Conservation (phyloP, 2,329 filamentous ascomycete species). For the Salinomyces thailandicus region DNA sequence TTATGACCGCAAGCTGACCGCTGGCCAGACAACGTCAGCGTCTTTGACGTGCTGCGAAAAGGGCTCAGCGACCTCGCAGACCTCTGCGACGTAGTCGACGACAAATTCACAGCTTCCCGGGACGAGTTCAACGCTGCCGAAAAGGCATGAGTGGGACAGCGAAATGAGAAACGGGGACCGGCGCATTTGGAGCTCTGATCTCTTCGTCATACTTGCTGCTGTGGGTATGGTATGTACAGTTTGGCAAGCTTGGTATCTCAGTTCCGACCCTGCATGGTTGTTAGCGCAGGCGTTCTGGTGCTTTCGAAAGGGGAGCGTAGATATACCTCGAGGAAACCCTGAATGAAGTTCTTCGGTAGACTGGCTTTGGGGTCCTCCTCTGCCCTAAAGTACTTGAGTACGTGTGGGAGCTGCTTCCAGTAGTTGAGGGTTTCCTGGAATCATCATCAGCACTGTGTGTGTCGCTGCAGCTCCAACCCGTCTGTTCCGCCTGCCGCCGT, state of each 20-base stretch:
- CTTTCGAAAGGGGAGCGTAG: conserved; percentile 1
- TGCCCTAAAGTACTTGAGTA: conserved; percentile 92
- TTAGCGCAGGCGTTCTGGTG: conserved; percentile 7
- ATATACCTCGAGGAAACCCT: conserved; percentile 79
- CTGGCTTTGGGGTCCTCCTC: conserved; percentile 68
- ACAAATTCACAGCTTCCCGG: conserved; percentile 67
- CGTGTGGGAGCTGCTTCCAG: conserved; percentile 93
- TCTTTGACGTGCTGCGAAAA: conserved; percentile 79
- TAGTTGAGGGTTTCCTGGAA: conserved; percentile 91
- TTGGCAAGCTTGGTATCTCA: conserved; percentile 7
- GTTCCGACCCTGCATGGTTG: conserved; percentile 9
- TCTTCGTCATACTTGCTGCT: not conserved
- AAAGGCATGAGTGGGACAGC: conserved; percentile 12
- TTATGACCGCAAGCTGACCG: not conserved
- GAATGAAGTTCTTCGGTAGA: conserved; percentile 83
- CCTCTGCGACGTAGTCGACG: conserved; percentile 84
- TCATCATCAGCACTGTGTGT: too few species aligned
- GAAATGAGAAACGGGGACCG: not conserved
- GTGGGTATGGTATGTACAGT: conserved; percentile 21
- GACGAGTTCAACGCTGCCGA: conserved; percentile 46
- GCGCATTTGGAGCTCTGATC: not conserved
- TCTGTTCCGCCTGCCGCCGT: conserved; percentile 11
- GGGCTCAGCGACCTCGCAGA: conserved; percentile 81
- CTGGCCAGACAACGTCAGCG: conserved; percentile 61
- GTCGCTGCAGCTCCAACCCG: not conserved